A percentile compares a stretch with the other conserved stretches of the same genome.
phyloP scores from a whole-genome alignment of 805 yeast species.

The Candida ficus region DNA sequence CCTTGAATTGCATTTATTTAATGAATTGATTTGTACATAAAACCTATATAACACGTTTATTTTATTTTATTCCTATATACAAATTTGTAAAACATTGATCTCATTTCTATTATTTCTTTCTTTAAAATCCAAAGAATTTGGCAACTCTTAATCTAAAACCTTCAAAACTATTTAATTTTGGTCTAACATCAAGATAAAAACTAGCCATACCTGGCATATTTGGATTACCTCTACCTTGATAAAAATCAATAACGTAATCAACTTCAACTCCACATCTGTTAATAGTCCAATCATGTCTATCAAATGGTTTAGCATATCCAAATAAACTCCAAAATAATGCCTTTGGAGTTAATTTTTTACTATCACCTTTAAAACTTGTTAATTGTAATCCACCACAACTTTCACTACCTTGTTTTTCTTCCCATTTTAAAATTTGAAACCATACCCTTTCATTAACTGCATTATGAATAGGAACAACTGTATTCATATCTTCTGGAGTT shows the following conservation, averaged over 20 bases:
- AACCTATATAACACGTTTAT: neutral
- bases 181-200: constrained; percentile 85
- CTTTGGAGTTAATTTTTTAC: constrained; percentile 79
- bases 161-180: constrained; percentile 77
- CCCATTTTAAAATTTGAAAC: constrained; percentile 84
- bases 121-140: constrained; percentile 52
- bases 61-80: no score
- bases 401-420: constrained; percentile 49
- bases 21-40: constrained; percentile 5
- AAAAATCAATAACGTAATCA: constrained; percentile 92
- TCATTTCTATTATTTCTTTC: no score
- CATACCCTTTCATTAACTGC: constrained; percentile 92
- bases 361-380: constrained; percentile 86
- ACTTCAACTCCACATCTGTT: constrained; percentile 78
- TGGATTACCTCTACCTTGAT: constrained; percentile 49
- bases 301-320: constrained; percentile 82
- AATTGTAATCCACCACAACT: constrained; percentile 81
- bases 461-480: constrained; percentile 92
- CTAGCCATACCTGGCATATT: constrained; percentile 43
- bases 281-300: constrained; percentile 92
- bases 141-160: constrained; percentile 68
- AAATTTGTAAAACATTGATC: no score
- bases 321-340: constrained; percentile 64
- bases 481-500: constrained; percentile 71
- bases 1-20: constrained; percentile 8